phyloP scores from a whole-genome alignment of 2,329 filamentous ascomycete genomes.

The Cladophialophora bantiana region DNA sequence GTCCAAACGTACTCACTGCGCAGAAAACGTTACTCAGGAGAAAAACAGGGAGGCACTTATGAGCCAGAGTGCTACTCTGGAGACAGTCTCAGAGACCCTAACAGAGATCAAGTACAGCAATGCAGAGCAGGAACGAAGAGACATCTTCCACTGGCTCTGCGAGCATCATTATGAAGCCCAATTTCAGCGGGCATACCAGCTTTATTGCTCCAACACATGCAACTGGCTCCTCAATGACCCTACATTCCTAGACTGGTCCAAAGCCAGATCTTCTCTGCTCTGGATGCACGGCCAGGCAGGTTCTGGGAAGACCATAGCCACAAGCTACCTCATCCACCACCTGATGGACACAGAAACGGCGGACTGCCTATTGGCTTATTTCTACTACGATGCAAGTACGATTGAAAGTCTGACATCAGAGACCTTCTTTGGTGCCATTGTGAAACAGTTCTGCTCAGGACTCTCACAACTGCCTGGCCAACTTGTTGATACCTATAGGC shows the following conservation, averaged over 20 bases:
- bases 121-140: slow-evolving; percentile 22
- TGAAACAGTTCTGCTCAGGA: slow-evolving; percentile 31
- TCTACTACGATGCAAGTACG: slow-evolving; percentile 36
- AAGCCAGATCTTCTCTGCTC: slow-evolving; percentile 26
- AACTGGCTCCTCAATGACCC: slow-evolving; percentile 28
- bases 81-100: slow-evolving; percentile 23
- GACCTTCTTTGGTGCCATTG: slow-evolving; percentile 33
- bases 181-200: slow-evolving; percentile 26
- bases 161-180: slow-evolving; percentile 32
- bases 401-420: slow-evolving; percentile 32
- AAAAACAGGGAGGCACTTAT: slow-evolving; percentile 26
- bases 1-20: slow-evolving; percentile 5
- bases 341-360: slow-evolving; percentile 7
- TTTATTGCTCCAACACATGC: slow-evolving; percentile 31
- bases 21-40: slow-evolving; percentile 12
- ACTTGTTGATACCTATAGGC: slow-evolving; percentile 15
- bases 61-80: slow-evolving; percentile 21
- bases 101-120: slow-evolving; percentile 23
- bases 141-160: slow-evolving; percentile 32
- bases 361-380: slow-evolving; percentile 24
- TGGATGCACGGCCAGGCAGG: slow-evolving; percentile 35
- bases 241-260: slow-evolving; percentile 26
- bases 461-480: slow-evolving; percentile 20
- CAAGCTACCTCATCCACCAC: slow-evolving; percentile 32
- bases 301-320: slow-evolving; percentile 32